Evolutionary conservation across 1,139 yeast species (phyloP).

Genomic region (Nakaseomyces uthaithaninus): DNA sequence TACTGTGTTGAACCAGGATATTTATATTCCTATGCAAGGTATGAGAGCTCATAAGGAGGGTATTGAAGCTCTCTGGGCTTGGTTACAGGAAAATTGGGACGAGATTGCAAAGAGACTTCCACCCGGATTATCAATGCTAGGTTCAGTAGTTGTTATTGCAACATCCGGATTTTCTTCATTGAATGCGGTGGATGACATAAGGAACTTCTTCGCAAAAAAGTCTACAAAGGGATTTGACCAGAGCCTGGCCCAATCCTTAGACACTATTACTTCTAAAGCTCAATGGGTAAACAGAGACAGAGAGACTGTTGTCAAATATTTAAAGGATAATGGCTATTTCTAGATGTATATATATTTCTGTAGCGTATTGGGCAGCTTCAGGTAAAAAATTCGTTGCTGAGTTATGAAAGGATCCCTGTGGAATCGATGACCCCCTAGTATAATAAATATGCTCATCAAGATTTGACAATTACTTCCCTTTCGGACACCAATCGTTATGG

Average conservation of each 20-base stretch:
- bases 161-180: constrained; percentile 59
- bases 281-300: constrained; percentile 62
- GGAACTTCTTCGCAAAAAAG: constrained; percentile 49
- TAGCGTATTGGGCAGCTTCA: too few relatives aligned
- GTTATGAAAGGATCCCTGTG: too few relatives aligned
- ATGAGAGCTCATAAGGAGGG: constrained; percentile 57
- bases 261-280: constrained; percentile 53
- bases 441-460: too few relatives aligned
- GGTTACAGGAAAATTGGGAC: constrained; percentile 75
- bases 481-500: too few relatives aligned
- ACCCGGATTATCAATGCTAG: constrained; percentile 73
- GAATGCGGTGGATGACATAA: constrained; percentile 50
- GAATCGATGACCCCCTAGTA: too few relatives aligned
- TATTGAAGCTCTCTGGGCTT: constrained; percentile 55
- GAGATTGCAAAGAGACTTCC: constrained; percentile 58
- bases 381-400: too few relatives aligned
- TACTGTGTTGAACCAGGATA: constrained; percentile 72
- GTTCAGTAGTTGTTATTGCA: constrained; percentile 56
- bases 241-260: constrained; percentile 64
- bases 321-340: constrained; percentile 40
- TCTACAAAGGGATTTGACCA: constrained; percentile 70
- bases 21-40: constrained; percentile 69
- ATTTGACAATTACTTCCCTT: too few relatives aligned
- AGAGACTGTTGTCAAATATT: constrained; percentile 46
- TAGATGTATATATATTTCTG: too few relatives aligned